A percentile compares a stretch with the other conserved stretches of the same genome.
These are phyloP conservation scores for Starmerella asiatica DNA, from an alignment of 805 yeast species.

Conservation along the genomic window DNA sequence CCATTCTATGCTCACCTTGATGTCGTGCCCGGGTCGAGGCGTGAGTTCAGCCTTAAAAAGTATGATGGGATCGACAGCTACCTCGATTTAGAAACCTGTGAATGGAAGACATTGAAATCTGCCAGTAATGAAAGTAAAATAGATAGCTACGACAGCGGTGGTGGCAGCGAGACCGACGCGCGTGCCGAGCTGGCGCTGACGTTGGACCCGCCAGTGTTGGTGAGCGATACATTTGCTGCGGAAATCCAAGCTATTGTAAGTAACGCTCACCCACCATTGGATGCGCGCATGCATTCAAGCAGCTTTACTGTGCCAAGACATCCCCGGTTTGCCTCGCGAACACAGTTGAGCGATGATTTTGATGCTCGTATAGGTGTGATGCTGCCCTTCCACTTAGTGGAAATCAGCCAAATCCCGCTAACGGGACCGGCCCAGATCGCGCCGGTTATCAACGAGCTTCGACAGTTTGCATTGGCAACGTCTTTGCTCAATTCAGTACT, in stretches of 20 bases:
- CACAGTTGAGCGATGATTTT: slow-evolving; percentile 9
- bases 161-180: slow-evolving; percentile 16
- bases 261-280: slow-evolving; percentile 7
- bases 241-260: slow-evolving; percentile 11
- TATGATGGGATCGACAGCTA: slow-evolving; percentile 8
- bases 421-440: slow-evolving; percentile 24
- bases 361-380: slow-evolving; percentile 21
- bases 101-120: slow-evolving; percentile 3
- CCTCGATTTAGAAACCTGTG: slow-evolving; percentile 10
- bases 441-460: slow-evolving; percentile 15
- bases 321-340: slow-evolving; percentile 13
- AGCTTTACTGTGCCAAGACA: slow-evolving; percentile 13
- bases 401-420: slow-evolving; percentile 22
- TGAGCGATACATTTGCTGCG: slow-evolving; percentile 17
- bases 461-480: slow-evolving; percentile 14
- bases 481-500: slow-evolving; percentile 14
- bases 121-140: neutral
- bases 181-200: slow-evolving; percentile 25
- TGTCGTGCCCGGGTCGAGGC: slow-evolving; percentile 17
- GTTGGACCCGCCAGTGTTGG: slow-evolving; percentile 27
- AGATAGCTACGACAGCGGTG: too few species aligned
- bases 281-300: slow-evolving; percentile 8
- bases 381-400: slow-evolving; percentile 21
- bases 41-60: slow-evolving; percentile 14
- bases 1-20: slow-evolving; percentile 18